These are phyloP conservation scores for Tuber aestivum DNA, from an alignment of 495 filamentous ascomycete species.

Conservation along the genomic window DNA sequence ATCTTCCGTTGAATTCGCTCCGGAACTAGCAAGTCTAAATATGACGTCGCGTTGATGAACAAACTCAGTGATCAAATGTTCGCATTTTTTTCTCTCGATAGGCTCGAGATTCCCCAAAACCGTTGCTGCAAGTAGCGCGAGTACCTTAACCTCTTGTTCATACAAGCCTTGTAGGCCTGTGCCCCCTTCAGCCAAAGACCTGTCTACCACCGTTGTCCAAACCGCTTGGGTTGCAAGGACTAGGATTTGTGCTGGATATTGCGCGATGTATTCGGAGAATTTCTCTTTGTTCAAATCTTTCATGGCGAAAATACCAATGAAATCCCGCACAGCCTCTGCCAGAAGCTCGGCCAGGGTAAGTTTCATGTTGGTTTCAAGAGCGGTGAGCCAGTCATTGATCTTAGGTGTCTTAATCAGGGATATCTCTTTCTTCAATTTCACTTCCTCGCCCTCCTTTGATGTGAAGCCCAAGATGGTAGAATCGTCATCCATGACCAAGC, in stretches of 20 bases:
- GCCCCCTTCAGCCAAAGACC: slow-evolving; percentile 64
- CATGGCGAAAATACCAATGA: slow-evolving; percentile 62
- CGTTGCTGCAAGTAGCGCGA: slow-evolving; percentile 73
- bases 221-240: slow-evolving; percentile 92
- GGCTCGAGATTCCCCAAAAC: slow-evolving; percentile 87
- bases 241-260: slow-evolving; percentile 88
- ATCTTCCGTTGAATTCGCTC: slow-evolving; percentile 71
- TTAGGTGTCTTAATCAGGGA: slow-evolving; percentile 85
- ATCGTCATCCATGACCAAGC: slow-evolving; percentile 85
- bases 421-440: slow-evolving; percentile 79
- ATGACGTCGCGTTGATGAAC: slow-evolving; percentile 94
- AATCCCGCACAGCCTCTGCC: slow-evolving; percentile 74
- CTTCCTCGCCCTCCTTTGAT: slow-evolving; percentile 91
- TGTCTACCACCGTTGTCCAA: slow-evolving; percentile 82
- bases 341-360: slow-evolving; percentile 83
- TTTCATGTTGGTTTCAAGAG: slow-evolving; percentile 91
- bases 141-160: slow-evolving; percentile 69
- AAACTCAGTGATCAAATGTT: slow-evolving; percentile 97
- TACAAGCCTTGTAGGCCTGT: slow-evolving; percentile 60
- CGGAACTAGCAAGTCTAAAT: slow-evolving; percentile 67
- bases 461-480: slow-evolving; percentile 81
- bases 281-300: slow-evolving; percentile 58
- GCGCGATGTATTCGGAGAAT: slow-evolving; percentile 68
- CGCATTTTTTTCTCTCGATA: slow-evolving; percentile 87
- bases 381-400: slow-evolving; percentile 95